A percentile compares a stretch with the other conserved stretches of the same genome.
These are phyloP conservation scores for Nasturtium officinale DNA, from an alignment of 345 rosid genomes.

Conservation along the genomic window DNA sequence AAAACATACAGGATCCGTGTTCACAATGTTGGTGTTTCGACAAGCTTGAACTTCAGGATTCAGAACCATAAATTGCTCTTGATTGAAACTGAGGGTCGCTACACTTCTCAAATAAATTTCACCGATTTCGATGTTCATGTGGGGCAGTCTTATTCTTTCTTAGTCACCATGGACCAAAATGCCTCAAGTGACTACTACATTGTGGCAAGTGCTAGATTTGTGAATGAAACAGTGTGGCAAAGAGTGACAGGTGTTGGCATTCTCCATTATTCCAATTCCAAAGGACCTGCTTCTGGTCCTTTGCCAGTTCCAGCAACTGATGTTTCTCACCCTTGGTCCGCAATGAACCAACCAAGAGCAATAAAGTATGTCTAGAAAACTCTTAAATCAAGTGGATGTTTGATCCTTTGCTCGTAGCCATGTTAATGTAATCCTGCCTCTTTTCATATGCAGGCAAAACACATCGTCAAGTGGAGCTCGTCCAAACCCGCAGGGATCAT, in stretches of 20 bases:
- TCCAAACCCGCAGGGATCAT: slow-evolving; percentile 96
- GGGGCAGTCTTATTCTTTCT: slow-evolving; percentile 91
- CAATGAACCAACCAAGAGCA: slow-evolving; percentile 83
- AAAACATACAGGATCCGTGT: slow-evolving; percentile 86
- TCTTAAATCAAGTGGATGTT: slow-evolving; percentile 2
- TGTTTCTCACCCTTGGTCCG: slow-evolving; percentile 75
- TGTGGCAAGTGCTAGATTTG: slow-evolving; percentile 95
- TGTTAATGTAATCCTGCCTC: slow-evolving; percentile 1
- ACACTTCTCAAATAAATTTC: slow-evolving; percentile 72
- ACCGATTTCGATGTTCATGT: slow-evolving; percentile 83
- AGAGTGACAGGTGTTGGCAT: slow-evolving; percentile 93
- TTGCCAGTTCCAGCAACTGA: slow-evolving; percentile 74
- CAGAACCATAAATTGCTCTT: slow-evolving; percentile 88
- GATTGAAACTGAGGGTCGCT: slow-evolving; percentile 83
- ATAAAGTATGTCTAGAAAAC: slow-evolving; percentile 58
- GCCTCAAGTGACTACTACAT: slow-evolving; percentile 86
- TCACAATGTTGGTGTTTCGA: slow-evolving; percentile 86
- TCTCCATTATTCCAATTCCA: slow-evolving; percentile 89
- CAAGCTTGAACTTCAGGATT: slow-evolving; percentile 91
- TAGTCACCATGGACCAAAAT: slow-evolving; percentile 94
- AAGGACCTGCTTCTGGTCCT: slow-evolving; percentile 81
- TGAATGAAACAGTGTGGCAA: slow-evolving; percentile 87
- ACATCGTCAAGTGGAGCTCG: slow-evolving; percentile 91
- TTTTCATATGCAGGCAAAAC: slow-evolving; percentile 62
- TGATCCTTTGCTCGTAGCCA: background rate